Evolutionary conservation across 2,329 filamentous ascomycete species (phyloP).

Genomic region (Thielaviopsis euricoi): DNA sequence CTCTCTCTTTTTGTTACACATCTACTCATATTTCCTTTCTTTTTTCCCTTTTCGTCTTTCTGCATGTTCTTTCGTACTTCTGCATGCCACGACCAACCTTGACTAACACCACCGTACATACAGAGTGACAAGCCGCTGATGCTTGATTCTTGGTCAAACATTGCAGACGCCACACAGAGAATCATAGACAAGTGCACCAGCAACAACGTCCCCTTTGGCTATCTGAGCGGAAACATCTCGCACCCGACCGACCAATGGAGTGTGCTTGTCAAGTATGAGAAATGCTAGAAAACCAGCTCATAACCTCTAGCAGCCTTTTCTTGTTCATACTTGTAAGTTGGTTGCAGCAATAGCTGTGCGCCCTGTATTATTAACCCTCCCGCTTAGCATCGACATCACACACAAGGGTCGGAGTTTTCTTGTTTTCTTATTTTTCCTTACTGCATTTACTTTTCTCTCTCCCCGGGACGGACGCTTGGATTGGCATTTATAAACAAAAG

Average conservation of each 20-base stretch:
- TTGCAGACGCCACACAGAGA: not conserved
- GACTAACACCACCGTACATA: too few species aligned
- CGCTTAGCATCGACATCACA: not conserved
- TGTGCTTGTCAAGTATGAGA: not conserved
- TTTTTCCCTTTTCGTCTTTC: too few species aligned
- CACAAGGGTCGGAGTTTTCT: not conserved
- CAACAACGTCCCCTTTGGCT: not conserved
- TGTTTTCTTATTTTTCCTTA: not conserved
- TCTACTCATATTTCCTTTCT: too few species aligned
- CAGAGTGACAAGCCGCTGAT: not conserved
- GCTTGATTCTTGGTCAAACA: not conserved
- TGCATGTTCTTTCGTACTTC: too few species aligned
- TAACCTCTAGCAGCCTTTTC: not conserved
- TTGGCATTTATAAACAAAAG: not conserved
- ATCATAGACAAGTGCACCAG: not conserved
- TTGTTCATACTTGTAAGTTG: not conserved
- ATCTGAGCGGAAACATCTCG: not conserved
- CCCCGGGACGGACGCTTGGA: not conserved
- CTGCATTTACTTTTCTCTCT: not conserved
- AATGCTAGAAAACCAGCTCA: not conserved
- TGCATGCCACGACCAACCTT: too few species aligned
- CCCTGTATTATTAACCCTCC: too few species aligned
- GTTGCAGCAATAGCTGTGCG: too few species aligned
- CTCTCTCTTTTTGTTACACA: not conserved
- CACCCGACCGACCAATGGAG: slow-evolving; percentile 7